Conservation (phyloP, 1,284 basidiomycete genomes). For the Grifola frondosa region DNA sequence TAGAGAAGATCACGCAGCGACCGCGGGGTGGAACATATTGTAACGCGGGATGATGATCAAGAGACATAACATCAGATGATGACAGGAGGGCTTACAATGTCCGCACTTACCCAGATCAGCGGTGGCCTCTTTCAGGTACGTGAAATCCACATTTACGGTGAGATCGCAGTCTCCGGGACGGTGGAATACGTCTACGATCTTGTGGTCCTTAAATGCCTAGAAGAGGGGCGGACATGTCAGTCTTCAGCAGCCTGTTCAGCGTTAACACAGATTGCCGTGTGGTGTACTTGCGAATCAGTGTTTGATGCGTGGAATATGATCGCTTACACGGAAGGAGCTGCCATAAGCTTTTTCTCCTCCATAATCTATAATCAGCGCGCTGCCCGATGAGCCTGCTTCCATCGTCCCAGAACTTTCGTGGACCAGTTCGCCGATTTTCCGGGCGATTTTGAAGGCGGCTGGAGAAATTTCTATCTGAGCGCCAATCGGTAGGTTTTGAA, state of each 20-base stretch:
- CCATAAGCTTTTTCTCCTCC: slow-evolving; percentile 75
- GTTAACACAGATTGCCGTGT: not conserved
- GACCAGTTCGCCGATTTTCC: slow-evolving; percentile 65
- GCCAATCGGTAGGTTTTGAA: slow-evolving; percentile 63
- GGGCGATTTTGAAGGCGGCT: slow-evolving; percentile 65
- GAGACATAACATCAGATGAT: not conserved
- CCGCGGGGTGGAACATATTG: slow-evolving; percentile 7
- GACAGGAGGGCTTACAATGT: not conserved
- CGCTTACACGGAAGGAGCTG: slow-evolving; percentile 77
- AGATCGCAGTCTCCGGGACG: slow-evolving; percentile 88
- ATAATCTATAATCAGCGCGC: slow-evolving; percentile 89
- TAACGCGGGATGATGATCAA: not conserved
- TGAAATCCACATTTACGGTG: slow-evolving; percentile 96
- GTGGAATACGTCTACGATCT: slow-evolving; percentile 84
- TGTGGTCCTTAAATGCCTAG: slow-evolving; percentile 88
- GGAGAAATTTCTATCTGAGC: slow-evolving; percentile 80
- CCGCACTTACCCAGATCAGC: slow-evolving; percentile 52
- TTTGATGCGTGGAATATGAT: too few relatives aligned
- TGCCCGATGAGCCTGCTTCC: slow-evolving; percentile 51
- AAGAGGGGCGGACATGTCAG: slow-evolving; percentile 1
- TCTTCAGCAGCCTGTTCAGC: not conserved
- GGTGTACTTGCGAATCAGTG: too few relatives aligned
- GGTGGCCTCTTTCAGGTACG: slow-evolving; percentile 81
- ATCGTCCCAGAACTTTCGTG: too few relatives aligned
- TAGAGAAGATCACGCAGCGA: not conserved